A percentile compares a stretch with the other conserved stretches of the same genome.
phyloP scores from a whole-genome alignment of 129 eudicot species.

The Escallonia rubra region DNA sequence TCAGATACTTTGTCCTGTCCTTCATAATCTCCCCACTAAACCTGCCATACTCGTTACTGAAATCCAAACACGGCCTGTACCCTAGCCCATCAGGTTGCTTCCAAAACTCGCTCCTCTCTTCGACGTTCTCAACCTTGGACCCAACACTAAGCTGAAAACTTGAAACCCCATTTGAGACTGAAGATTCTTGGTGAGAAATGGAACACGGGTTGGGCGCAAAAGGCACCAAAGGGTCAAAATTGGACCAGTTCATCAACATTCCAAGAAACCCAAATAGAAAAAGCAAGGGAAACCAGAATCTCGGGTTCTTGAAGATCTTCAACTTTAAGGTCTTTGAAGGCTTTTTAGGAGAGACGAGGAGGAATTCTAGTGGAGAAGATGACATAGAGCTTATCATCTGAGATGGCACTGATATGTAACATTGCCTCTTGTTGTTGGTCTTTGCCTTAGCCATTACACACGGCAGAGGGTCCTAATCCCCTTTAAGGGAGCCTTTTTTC shows the following conservation, averaged over 20 bases:
- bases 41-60: conserved; percentile 49
- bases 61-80: conserved; percentile 79
- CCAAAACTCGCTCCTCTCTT: conserved; percentile 59
- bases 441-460: conserved; percentile 57
- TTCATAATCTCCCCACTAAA: conserved; percentile 39
- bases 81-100: conserved; percentile 81
- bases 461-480: not conserved
- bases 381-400: conserved; percentile 72
- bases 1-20: conserved; percentile 66
- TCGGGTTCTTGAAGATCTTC: conserved; percentile 46
- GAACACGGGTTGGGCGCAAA: conserved; percentile 61
- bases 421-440: conserved; percentile 53
- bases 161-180: conserved; percentile 33
- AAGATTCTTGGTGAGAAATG: conserved; percentile 21
- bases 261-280: conserved; percentile 39
- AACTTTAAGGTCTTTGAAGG: conserved; percentile 37
- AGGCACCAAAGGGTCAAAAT: conserved; percentile 51
- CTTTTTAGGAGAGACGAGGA: conserved; percentile 64
- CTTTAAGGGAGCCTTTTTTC: conserved; percentile 4
- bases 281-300: conserved; percentile 42
- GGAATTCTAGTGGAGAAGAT: conserved; percentile 64
- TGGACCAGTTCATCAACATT: conserved; percentile 48
- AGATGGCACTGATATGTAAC: conserved; percentile 80
- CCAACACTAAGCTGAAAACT: conserved; percentile 12
- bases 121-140: conserved; percentile 5